phyloP scores from a whole-genome alignment of 345 rosid genomes.

The Ceriops zippeliana region DNA sequence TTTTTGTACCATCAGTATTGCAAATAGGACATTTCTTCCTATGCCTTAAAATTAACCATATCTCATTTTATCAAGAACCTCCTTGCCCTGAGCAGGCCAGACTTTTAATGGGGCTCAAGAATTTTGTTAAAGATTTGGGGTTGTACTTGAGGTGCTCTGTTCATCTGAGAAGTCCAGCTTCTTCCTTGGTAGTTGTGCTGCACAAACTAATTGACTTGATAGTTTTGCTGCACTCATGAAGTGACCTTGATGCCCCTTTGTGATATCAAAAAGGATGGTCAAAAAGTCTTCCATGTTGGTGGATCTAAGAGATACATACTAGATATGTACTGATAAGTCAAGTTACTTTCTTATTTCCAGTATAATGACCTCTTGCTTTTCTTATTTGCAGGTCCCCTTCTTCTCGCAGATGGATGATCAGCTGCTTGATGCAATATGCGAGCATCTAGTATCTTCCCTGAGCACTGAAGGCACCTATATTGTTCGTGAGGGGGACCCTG shows the following conservation, averaged over 20 bases:
- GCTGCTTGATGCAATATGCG: constrained; percentile 66
- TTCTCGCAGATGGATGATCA: constrained; percentile 72
- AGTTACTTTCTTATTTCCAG: neutral
- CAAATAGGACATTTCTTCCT: no score
- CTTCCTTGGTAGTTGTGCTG: neutral
- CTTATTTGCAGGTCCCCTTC: constrained; percentile 46
- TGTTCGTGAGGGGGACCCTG: constrained; percentile 67
- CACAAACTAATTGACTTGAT: no score
- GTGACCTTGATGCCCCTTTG: neutral
- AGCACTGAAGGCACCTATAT: constrained; percentile 59
- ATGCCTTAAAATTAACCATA: no score
- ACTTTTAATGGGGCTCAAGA: no score
- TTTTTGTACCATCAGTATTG: no score
- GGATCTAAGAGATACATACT: neutral
- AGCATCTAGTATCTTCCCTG: constrained; percentile 52
- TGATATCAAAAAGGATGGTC: neutral
- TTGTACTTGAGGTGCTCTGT: neutral
- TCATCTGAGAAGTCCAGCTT: neutral
- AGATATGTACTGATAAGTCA: neutral
- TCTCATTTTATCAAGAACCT: no score
- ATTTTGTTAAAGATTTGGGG: no score
- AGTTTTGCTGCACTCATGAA: neutral
- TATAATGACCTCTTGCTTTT: neutral
- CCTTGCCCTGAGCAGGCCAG: no score
- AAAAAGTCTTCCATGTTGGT: neutral